Base-by-base conservation (phyloP, 129 eudicot species). In the Flaveria ramosissima region DNA sequence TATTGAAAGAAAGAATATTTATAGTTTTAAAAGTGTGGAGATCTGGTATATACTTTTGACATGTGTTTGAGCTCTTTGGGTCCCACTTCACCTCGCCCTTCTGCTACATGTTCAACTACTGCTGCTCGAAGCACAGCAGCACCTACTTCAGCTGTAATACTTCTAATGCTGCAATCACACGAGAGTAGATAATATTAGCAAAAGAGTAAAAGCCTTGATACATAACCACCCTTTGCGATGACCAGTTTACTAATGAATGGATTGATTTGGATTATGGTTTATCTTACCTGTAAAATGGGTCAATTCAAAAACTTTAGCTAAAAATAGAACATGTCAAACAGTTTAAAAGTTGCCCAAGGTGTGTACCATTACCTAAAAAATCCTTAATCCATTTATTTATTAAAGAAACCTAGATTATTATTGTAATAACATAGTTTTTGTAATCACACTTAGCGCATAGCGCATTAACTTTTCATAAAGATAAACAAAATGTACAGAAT, bases 71-170 rank as follows among this genome's bases (percentile, higher is more conserved):
- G 90, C 77, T 95, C 99, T 83, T 59, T 92, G 47, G 85, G 75
- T 21, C 99, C 97, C 60, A 91, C 89, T 7, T 87, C 94, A 62
- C 96, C 88, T 70, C 84, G 89, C 56, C 99, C 97, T 83, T 95
- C 99, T 62, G 99, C 97, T 68, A 91, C 78, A 13, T 84, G 87
- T 78, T 88, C 97, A 65, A 74, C 83, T 51, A 91, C 87, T 70
- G 97, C 99, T 76, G 90, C 86, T 61, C 87, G 84, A 63, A 95
- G 36, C 57, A 95, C 97, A 66, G 97, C 93, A 79, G 97, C 99
- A 79, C 92, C 99, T 24, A 95, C 99, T 81, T 95, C 97, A 43
- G 99, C 96, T 21, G 99, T 95, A 56, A 95, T 95, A 52, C 86
- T 80, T 76, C 99, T 78, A 81, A 95, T 95, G 63, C 99, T 95